Conservation (phyloP, 2,329 filamentous ascomycete species). For the Talaromyces sp. region DNA sequence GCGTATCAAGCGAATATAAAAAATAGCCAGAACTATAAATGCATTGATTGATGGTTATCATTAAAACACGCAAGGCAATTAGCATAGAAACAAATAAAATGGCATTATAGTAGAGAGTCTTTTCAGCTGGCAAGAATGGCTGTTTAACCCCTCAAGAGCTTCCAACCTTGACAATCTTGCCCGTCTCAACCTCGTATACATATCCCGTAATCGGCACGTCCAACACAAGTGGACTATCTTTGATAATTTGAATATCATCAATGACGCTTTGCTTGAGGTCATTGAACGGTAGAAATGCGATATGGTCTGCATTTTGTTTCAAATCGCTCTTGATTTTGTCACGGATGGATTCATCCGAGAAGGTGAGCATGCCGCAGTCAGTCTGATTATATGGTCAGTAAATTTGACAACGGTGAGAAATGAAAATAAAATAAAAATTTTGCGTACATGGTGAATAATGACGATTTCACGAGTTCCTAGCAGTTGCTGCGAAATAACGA, state of each 20-base stretch:
- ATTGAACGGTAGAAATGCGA: conserved; percentile 62
- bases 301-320: conserved; percentile 42
- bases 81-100: background rate
- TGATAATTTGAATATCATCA: conserved; percentile 63
- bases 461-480: conserved; percentile 72
- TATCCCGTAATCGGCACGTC: conserved; percentile 63
- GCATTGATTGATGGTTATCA: background rate
- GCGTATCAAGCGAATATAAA: background rate
- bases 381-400: conserved; percentile 56
- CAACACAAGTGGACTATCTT: conserved; percentile 54
- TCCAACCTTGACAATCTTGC: conserved; percentile 50
- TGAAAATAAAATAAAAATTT: background rate
- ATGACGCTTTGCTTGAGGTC: conserved; percentile 61
- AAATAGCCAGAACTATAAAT: background rate
- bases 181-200: conserved; percentile 72
- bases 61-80: background rate
- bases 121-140: background rate
- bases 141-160: background rate
- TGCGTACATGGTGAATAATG: conserved; percentile 46
- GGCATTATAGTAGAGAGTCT: background rate
- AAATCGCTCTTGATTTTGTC: conserved; percentile 55
- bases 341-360: conserved; percentile 49
- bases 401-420: conserved; percentile 21
- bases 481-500: conserved; percentile 75
- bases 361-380: conserved; percentile 66